Conservation (phyloP, 495 filamentous ascomycete genomes). For the Annulohypoxylon nitens region DNA sequence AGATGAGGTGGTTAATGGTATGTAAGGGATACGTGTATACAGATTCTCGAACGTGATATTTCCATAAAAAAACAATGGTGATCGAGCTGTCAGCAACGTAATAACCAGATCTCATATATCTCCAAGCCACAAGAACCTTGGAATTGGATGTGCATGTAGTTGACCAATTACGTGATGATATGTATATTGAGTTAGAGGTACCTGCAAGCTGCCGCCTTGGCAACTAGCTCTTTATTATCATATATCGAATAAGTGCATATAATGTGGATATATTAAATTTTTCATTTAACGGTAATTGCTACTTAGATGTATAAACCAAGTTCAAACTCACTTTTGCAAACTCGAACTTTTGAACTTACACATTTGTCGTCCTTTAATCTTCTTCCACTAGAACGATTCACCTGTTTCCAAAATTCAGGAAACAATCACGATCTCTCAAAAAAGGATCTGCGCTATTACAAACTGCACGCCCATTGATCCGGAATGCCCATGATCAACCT, state of each 20-base stretch:
- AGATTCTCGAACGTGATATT: constrained; percentile 27
- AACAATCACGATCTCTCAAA: neutral
- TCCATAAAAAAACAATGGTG: constrained; percentile 12
- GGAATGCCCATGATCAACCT: constrained; percentile 24
- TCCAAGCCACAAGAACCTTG: neutral
- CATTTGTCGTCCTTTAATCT: neutral
- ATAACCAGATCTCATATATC: neutral
- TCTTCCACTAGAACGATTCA: neutral
- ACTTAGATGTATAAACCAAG: constrained; percentile 1
- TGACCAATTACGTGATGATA: neutral
- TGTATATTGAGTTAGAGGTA: neutral
- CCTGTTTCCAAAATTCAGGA: neutral
- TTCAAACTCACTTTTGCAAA: constrained; percentile 5
- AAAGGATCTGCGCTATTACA: neutral
- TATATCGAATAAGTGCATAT: constrained; percentile 10
- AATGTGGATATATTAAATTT: neutral
- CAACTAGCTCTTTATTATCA: neutral
- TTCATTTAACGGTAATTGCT: constrained; percentile 16
- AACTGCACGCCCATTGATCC: neutral
- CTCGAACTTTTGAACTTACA: constrained; percentile 20
- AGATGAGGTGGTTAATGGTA: constrained; percentile 20
- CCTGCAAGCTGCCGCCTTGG: neutral
- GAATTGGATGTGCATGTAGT: neutral
- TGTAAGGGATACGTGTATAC: constrained; percentile 43
- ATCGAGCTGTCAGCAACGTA: neutral